Conservation (phyloP, 179 eudicot species). For the Silene noctiflora region DNA sequence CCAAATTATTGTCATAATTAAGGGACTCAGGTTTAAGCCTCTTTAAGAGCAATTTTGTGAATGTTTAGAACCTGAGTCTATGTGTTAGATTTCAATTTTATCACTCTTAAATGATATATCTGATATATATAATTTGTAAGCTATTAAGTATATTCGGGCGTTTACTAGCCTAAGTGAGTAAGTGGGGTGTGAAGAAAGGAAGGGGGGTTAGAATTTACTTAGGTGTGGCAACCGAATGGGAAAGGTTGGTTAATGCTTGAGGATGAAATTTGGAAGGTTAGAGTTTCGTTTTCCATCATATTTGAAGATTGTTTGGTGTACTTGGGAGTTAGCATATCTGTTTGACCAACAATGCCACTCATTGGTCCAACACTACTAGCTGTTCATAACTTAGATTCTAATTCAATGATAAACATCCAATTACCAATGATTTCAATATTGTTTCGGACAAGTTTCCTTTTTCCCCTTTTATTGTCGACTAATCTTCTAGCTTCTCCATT, state of each 20-base stretch:
- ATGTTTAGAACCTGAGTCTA: too few relatives aligned
- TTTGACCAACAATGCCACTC: constrained; percentile 24
- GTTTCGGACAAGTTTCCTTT: neutral
- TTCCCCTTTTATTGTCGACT: too few relatives aligned
- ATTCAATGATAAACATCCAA: constrained; percentile 8
- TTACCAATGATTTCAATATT: neutral
- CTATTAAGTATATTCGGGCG: too few relatives aligned
- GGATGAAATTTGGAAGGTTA: constrained; percentile 37
- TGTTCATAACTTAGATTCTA: constrained; percentile 20
- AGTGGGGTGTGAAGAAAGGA: constrained; percentile 10
- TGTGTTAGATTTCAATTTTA: too few relatives aligned
- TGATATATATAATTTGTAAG: too few relatives aligned
- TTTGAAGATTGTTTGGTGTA: constrained; percentile 32
- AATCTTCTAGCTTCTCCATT: too few relatives aligned
- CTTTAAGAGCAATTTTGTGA: too few relatives aligned
- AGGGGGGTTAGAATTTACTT: constrained; percentile 12
- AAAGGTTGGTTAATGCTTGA: constrained; percentile 35
- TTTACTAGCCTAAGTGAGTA: neutral
- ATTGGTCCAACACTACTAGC: constrained; percentile 12
- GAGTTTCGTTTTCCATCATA: constrained; percentile 38
- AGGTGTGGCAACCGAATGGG: neutral
- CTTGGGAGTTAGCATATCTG: constrained; percentile 11
- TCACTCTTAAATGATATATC: too few relatives aligned
- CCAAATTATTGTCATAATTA: too few relatives aligned
- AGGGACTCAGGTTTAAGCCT: too few relatives aligned